phyloP scores from a whole-genome alignment of 2,329 filamentous ascomycete genomes.

The Paecilomyces sp. region DNA sequence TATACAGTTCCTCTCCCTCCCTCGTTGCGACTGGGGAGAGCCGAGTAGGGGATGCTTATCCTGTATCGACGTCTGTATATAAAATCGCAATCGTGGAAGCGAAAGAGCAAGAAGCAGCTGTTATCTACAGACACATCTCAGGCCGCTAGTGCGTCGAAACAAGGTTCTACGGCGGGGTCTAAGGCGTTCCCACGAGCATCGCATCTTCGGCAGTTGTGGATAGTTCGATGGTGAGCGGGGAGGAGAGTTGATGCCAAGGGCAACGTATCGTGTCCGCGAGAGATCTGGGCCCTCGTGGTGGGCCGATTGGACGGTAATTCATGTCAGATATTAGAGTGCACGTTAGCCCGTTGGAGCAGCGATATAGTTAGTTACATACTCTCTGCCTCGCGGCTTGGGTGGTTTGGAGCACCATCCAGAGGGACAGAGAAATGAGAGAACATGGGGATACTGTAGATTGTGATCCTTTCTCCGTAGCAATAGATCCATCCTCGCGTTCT shows the following conservation, averaged over 20 bases:
- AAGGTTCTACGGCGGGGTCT: not conserved
- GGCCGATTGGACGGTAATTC: conserved; percentile 2
- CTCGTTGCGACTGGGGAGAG: not conserved
- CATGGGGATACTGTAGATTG: not conserved
- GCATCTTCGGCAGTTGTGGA: not conserved
- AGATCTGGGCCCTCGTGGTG: conserved; percentile 1
- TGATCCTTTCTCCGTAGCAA: not conserved
- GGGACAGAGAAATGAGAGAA: not conserved
- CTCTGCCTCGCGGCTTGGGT: too few species aligned
- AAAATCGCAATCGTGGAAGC: not conserved
- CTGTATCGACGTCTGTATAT: not conserved
- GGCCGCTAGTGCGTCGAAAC: not conserved
- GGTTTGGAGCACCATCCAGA: not conserved
- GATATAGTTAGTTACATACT: not conserved
- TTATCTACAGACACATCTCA: not conserved
- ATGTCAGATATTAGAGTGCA: not conserved
- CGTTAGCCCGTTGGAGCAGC: not conserved
- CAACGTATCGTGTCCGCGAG: not conserved
- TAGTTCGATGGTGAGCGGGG: not conserved
- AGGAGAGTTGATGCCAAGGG: not conserved
- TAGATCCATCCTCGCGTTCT: not conserved
- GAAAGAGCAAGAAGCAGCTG: not conserved
- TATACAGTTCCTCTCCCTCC: not conserved
- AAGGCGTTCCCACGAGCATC: not conserved
- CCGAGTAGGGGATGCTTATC: not conserved